A percentile compares a stretch with the other conserved stretches of the same genome.
These are phyloP conservation scores for Colletotrichum tofieldiae DNA, from an alignment of 2,329 filamentous ascomycete genomes.

Conservation along the genomic window DNA sequence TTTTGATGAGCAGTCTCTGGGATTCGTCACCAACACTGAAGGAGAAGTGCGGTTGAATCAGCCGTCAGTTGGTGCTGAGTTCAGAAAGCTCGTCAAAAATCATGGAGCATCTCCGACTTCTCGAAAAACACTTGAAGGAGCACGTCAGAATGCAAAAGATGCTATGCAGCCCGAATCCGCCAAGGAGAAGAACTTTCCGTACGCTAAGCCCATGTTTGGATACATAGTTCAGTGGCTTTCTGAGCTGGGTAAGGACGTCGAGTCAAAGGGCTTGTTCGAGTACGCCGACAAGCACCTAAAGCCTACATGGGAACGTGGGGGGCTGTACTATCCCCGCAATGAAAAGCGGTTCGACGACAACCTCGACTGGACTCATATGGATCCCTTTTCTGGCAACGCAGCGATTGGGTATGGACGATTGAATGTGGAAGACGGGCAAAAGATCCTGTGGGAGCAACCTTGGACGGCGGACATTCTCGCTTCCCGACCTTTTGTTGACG, in stretches of 20 bases:
- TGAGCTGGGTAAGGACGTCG: conserved; percentile 47
- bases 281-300: conserved; percentile 49
- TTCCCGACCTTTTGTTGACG: conserved; percentile 17
- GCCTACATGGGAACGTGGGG: conserved; percentile 53
- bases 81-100: conserved; percentile 43
- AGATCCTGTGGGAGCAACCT: conserved; percentile 53
- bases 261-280: conserved; percentile 46
- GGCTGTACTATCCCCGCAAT: conserved; percentile 53
- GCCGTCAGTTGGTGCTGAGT: conserved; percentile 46
- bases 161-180: neutral
- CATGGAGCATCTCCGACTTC: conserved; percentile 40
- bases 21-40: conserved; percentile 48
- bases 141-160: neutral
- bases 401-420: conserved; percentile 54
- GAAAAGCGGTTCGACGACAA: conserved; percentile 46
- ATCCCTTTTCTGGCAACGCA: conserved; percentile 55
- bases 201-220: conserved; percentile 25
- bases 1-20: conserved; percentile 48
- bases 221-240: conserved; percentile 53
- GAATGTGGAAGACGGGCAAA: conserved; percentile 55
- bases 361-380: conserved; percentile 49
- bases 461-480: conserved; percentile 46
- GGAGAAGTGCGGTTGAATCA: conserved; percentile 46
- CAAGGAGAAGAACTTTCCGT: neutral
- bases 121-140: conserved; percentile 13